Conservation (phyloP, 1,284 basidiomycete genomes). For the Leccinum fallax region DNA sequence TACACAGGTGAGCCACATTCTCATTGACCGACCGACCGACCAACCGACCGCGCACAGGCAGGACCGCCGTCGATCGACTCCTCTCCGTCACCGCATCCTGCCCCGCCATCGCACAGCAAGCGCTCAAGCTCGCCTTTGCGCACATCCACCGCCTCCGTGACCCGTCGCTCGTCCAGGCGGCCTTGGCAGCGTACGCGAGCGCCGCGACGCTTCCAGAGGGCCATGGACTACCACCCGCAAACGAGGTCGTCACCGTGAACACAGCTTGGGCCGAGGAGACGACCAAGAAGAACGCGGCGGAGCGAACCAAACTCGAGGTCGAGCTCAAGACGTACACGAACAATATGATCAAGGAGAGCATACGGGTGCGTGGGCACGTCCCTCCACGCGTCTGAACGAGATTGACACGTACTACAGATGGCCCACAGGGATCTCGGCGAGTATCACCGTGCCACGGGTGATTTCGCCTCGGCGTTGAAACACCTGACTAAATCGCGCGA, state of each 20-base stretch:
- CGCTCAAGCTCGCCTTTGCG: conserved; percentile 63
- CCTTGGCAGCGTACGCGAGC: conserved; percentile 61
- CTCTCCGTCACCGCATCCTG: conserved; percentile 63
- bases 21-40: neutral
- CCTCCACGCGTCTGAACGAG: neutral
- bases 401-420: conserved; percentile 45
- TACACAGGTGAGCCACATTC: conserved; percentile 41
- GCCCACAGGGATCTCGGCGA: conserved; percentile 83
- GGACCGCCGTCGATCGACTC: conserved; percentile 69
- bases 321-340: conserved; percentile 89
- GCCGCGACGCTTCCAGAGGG: conserved; percentile 42
- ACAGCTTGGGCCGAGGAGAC: conserved; percentile 69
- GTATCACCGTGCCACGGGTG: conserved; percentile 71
- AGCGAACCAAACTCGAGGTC: conserved; percentile 77
- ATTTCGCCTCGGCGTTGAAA: conserved; percentile 68
- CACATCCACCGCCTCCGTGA: conserved; percentile 66
- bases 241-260: conserved; percentile 52
- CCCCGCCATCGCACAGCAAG: conserved; percentile 68
- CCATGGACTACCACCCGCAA: conserved; percentile 46
- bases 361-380: conserved; percentile 54
- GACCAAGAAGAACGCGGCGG: conserved; percentile 59
- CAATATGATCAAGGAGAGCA: conserved; percentile 95
- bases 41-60: conserved; percentile 31
- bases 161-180: conserved; percentile 56
- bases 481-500: conserved; percentile 86